Base-by-base conservation (phyloP, 441 rosid species). In the Populus trichocarpa region DNA sequence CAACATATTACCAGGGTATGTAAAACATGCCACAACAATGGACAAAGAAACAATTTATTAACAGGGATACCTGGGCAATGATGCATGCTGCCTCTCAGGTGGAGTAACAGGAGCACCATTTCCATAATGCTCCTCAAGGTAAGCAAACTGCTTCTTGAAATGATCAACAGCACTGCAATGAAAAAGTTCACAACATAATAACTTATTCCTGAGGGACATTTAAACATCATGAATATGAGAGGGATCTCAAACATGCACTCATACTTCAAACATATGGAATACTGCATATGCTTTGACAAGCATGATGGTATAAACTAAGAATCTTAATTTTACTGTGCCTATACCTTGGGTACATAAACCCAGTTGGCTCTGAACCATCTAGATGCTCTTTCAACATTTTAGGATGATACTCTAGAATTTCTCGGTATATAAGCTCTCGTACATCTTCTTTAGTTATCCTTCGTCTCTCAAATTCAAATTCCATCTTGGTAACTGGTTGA, bases 271-370 rank as follows among this genome's bases (percentile, higher is more conserved):
- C n/a, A 18, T 53, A 53, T 18, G n/a, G 61, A 53, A 53, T 53
- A 18, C 61, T 16, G n/a, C 61, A 53, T 0, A 6, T 53, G 61
- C 59, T 50, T 50, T 16, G n/a, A 53, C 61, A 53, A 53, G 61
- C 8, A 53, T 67, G 23, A 32, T 67, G 35, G 20, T 68, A 42
- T 50, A n/a, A 16, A 42, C 6, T 26, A 69, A 73, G 28, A 42
- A 32, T 28, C 68, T 23, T 70, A 20, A 46, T 71, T 73, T 71
- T 35, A 69, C 57, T 16, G 25, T 35, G 66, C n/a, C 59, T 35
- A 70, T 86, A 95, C 98, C 99, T 95, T 4, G 98, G 98, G 84
- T 95, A 95, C 99, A 95, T 92, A 83, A 92, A 95, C 74, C 92
- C 85, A 8, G 97, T 91, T 78, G 99, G 98, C 84, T 93, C 97